Base-by-base conservation (phyloP, 1,284 basidiomycete species). In the Ceratobasidium papillatum region DNA sequence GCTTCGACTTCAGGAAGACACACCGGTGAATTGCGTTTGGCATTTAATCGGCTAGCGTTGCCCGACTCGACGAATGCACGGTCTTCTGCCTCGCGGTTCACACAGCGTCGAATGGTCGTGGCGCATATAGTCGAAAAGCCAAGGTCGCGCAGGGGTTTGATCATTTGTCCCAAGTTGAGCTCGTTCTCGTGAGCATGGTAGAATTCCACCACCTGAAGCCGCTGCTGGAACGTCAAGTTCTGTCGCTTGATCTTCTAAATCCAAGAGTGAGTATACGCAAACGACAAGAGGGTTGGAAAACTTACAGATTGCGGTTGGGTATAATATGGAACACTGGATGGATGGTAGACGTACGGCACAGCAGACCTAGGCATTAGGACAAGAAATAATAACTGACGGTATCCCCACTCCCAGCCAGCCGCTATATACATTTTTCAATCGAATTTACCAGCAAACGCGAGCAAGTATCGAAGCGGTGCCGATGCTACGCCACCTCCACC, bases 161-260 rank as follows among this genome's bases (percentile, higher is more conserved):
- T 38, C 41, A 63, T 63, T 30, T 43, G 43, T 7, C 30, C 61
- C 2, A 63, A n/a, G 19, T 38, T n/a, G 8, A 63, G 38, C 3
- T 22, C 9, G 43, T 63, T 19, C 30, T 25, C 47, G 8, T 63
- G 38, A 14, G 43, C 2, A 5, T 25, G 22, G 22, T 61, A 61
- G 19, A 61, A 61, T 1, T 61, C 58, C 14, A n/a, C n/a, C 1
- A 61, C 36, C 8, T 61, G 9, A 19, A 61, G 32, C 22, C 38
- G 9, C n/a, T 61, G 58, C 14, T 61, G 11, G 58, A 61, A 61
- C 38, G 58, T 61, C n/a, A 61, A 14, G 58, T 61, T 61, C 17
- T 36, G 58, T 36, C 36, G 32, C 19, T n/a, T 38, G 30, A 19
- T 30, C 14, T 32, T 61, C 58, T 41, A 25, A 51, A 51, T 22